These are phyloP conservation scores for Prinsepia uniflora DNA, from an alignment of 306 rosid species.

Conservation along the genomic window DNA sequence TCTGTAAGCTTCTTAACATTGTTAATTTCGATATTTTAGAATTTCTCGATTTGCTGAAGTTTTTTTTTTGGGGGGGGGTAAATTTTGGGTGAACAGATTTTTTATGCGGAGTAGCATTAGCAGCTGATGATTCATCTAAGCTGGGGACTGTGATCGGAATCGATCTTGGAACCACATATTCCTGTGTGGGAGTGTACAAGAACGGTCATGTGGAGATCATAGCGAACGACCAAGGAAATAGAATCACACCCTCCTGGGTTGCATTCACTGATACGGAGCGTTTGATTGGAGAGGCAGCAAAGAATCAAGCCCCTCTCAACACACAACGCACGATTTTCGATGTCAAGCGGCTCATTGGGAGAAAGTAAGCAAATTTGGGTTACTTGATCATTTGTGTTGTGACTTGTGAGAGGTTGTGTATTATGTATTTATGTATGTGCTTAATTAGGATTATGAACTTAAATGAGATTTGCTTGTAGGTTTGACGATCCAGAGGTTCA, in stretches of 20 bases:
- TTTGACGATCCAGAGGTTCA: conserved; percentile 52
- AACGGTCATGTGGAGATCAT: conserved; percentile 48
- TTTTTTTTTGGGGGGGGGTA: neutral
- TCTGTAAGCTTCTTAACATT: neutral
- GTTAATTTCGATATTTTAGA: neutral
- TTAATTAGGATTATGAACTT: neutral
- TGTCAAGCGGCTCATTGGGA: conserved; percentile 55
- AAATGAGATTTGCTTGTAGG: conserved; percentile 19
- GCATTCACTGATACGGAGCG: conserved; percentile 53
- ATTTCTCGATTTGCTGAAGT: neutral
- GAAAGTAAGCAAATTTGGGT: conserved; percentile 31
- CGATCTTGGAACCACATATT: conserved; percentile 54
- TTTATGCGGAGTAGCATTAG: conserved; percentile 28
- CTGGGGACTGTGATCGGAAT: conserved; percentile 50
- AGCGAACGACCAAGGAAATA: conserved; percentile 59
- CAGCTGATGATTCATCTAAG: conserved; percentile 19
- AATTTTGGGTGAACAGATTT: conserved; percentile 17
- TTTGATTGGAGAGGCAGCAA: conserved; percentile 57
- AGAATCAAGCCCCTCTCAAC: conserved; percentile 55
- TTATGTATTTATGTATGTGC: neutral
- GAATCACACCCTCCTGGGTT: conserved; percentile 57
- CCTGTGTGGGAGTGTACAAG: conserved; percentile 53
- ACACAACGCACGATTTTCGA: conserved; percentile 45
- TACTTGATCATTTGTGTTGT: neutral
- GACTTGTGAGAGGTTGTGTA: neutral